Evolutionary conservation across 768 basidiomycete species (phyloP).

Genomic region (Astraeus odoratus): DNA sequence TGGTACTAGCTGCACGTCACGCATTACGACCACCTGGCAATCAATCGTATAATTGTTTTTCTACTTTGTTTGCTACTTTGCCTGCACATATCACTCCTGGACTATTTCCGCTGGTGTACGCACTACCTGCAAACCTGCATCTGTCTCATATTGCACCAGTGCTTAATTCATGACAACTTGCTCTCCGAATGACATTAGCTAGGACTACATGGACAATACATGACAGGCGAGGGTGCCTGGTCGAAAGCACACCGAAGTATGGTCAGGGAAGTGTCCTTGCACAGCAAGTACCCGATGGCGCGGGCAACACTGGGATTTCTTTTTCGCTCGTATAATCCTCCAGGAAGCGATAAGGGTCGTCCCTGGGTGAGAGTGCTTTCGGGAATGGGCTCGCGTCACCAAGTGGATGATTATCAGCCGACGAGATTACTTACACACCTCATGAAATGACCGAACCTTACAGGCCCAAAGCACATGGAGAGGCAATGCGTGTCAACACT

Average conservation of each 20-base stretch:
- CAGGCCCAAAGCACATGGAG: too few relatives aligned
- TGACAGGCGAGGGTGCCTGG: neutral
- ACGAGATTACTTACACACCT: neutral
- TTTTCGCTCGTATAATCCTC: too few relatives aligned
- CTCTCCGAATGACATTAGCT: neutral
- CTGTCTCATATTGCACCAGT: neutral
- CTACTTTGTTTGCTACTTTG: neutral
- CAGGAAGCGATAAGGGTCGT: neutral
- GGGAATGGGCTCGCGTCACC: neutral
- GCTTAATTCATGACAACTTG: neutral
- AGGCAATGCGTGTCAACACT: conserved; percentile 11
- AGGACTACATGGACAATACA: neutral
- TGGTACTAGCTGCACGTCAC: neutral
- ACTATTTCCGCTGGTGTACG: neutral
- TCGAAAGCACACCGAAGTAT: neutral
- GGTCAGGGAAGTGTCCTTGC: too few relatives aligned
- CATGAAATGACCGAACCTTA: neutral
- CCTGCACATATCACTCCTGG: neutral
- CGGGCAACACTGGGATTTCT: too few relatives aligned
- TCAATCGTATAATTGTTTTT: neutral
- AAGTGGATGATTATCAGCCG: neutral
- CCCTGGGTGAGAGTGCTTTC: neutral
- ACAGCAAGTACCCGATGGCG: too few relatives aligned
- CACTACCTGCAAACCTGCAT: neutral
- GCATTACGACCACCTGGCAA: neutral